These are phyloP conservation scores for Neostapfia colusana DNA, from an alignment of 176 grass and related monocot species.

Conservation along the genomic window DNA sequence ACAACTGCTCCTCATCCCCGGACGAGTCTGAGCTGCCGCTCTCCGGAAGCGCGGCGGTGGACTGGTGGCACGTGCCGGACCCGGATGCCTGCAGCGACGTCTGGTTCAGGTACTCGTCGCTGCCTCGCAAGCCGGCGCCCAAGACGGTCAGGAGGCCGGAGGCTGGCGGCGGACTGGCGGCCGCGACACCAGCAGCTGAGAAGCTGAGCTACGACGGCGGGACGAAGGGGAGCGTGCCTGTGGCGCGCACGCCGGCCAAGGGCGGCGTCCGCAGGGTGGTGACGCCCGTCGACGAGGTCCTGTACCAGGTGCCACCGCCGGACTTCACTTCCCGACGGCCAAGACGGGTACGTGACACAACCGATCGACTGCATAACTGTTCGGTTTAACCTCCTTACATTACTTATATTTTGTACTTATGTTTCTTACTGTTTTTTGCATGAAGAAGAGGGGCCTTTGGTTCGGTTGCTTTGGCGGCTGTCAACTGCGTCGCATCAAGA, in stretches of 20 bases:
- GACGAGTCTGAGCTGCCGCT: neutral
- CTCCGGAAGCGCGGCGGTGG: neutral
- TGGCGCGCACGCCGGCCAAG: neutral
- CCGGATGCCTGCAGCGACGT: slow-evolving; percentile 42
- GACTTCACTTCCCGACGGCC: neutral
- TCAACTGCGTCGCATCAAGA: slow-evolving; percentile 4
- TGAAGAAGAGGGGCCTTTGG: slow-evolving; percentile 19
- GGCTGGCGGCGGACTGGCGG: neutral
- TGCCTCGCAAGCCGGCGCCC: slow-evolving; percentile 2
- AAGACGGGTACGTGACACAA: slow-evolving; percentile 7
- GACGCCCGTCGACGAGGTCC: slow-evolving; percentile 32
- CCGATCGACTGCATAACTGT: neutral
- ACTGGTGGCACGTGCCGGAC: slow-evolving; percentile 17
- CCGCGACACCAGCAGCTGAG: neutral
- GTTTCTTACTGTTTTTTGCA: neutral
- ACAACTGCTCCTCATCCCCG: neutral
- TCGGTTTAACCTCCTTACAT: neutral
- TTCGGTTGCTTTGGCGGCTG: neutral
- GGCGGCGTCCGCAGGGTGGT: slow-evolving; percentile 12
- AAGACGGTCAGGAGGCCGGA: slow-evolving; percentile 18
- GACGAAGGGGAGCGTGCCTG: neutral
- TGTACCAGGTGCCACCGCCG: slow-evolving; percentile 40
- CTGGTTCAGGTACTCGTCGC: slow-evolving; percentile 39
- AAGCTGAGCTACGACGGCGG: neutral
- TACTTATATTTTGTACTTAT: neutral